Evolutionary conservation across 805 yeast species (phyloP).

Genomic region (Wickerhamomyces silvicola): DNA sequence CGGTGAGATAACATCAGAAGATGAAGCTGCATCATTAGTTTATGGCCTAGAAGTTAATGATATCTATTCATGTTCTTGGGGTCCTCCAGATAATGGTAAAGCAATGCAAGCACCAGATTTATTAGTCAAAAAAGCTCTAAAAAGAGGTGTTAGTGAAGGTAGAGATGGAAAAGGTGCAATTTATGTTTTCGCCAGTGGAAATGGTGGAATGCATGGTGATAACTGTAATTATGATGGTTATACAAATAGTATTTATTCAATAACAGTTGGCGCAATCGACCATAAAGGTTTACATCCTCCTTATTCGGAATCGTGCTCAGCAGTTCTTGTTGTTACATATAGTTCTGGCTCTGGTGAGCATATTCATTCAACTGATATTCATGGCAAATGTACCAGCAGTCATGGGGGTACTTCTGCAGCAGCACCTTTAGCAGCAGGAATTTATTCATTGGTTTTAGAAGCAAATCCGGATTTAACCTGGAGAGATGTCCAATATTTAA

Average conservation of each 20-base stretch:
- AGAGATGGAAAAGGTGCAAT: conserved; percentile 75
- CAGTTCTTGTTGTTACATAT: conserved; percentile 90
- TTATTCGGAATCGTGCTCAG: conserved; percentile 90
- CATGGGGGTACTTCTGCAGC: conserved; percentile 99
- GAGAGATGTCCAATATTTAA: conserved; percentile 90
- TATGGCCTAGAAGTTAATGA: conserved; percentile 80
- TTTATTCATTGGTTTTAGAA: conserved; percentile 73
- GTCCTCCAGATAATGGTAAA: conserved; percentile 89
- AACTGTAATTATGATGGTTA: conserved; percentile 97
- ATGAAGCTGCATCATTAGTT: conserved; percentile 85
- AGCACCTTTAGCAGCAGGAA: conserved; percentile 97
- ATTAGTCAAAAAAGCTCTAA: conserved; percentile 72
- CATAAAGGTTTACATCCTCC: conserved; percentile 79
- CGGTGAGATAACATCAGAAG: conserved; percentile 72
- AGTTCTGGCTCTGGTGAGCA: conserved; percentile 87
- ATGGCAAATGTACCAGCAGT: conserved; percentile 54
- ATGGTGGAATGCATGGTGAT: conserved; percentile 79
- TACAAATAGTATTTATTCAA: conserved; percentile 90
- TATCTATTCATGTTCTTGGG: conserved; percentile 97
- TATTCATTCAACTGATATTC: conserved; percentile 82
- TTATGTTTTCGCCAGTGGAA: conserved; percentile 94
- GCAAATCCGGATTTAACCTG: conserved; percentile 87
- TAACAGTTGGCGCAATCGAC: conserved; percentile 93
- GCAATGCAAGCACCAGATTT: conserved; percentile 81
- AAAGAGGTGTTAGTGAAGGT: conserved; percentile 82